These are phyloP conservation scores for Arabidopsis thaliana DNA, from an alignment of 345 rosid genomes.

Conservation along the genomic window TAIR10.1 NC_003070.9:20656501-20657000, in stretches of 20 bases:
- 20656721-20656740: constrained; percentile 92
- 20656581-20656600: constrained; percentile 78
- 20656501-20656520: not conserved
- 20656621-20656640: constrained; percentile 97
- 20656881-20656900: constrained; percentile 50
- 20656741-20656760: constrained; percentile 92
- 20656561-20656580: constrained; percentile 96
- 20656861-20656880: constrained; percentile 99
- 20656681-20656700: constrained; percentile 98
- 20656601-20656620: constrained; percentile 93
- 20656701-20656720: constrained; percentile 91
- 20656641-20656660: constrained; percentile 81
- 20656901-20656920: constrained; percentile 36
- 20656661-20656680: constrained; percentile 97
- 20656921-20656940: constrained; percentile 21
- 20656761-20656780: constrained; percentile 75
- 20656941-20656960: constrained; percentile 13
- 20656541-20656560: constrained; percentile 33
- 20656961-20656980: constrained; percentile 22
- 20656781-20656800: constrained; percentile 90
- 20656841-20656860: constrained; percentile 94
- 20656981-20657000: constrained; percentile 79
- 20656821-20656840: constrained; percentile 96
- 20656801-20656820: constrained; percentile 99
- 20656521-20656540: constrained; percentile 32